Evolutionary conservation across 371 early-diverging fungal species (phyloP), one percentile per base, ranked within the genome.

Genomic region (Apophysomyces sp.): DNA sequence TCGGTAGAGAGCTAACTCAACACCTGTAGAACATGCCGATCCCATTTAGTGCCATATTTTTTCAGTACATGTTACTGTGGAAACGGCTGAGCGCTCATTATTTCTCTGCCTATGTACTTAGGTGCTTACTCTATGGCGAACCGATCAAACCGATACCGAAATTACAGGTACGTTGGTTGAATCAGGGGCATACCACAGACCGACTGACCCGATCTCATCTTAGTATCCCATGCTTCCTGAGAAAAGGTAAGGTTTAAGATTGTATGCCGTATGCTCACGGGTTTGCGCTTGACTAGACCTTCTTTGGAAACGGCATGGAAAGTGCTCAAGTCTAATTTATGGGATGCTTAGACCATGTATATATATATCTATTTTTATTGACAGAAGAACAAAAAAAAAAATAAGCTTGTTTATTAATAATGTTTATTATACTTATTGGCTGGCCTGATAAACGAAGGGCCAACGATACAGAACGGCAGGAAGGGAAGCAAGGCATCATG

Each of bases 171-270:
- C 58, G 53, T 18, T 37, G 40, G 27, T n/a, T n/a, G 55, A 36
- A 21, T 27, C 37, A 29, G 28, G 29, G n/a, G 21, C 2, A 40
- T 51, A 21, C 60, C 51, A 61, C 7, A 49, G 57, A 8, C 54
- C 51, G 30, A 32, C 37, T 49, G 24, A 54, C 41, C 49, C 13
- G 34, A 34, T 60, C n/a, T 44, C 16, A 18, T 26, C n/a, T 13
- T 59, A 79, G 73, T 84, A 86, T 41, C 81, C 86, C 28, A 86
- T 86, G 86, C 65, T 86, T 21, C 86, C 86, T 1, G 84, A 83
- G 58, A 76, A 70, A 55, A 77, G 85, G 83, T 81, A 63, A 64
- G 49, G 4, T 57, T 31, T 53, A 62, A 18, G 15, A 11, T 27
- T 21, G 41, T 0, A n/a, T 36, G 12, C 37, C 16, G 29, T 24